Evolutionary conservation across 306 rosid species (phyloP), one percentile per base, ranked within the genome.

Genomic region (Aeschynomene evenia): DNA sequence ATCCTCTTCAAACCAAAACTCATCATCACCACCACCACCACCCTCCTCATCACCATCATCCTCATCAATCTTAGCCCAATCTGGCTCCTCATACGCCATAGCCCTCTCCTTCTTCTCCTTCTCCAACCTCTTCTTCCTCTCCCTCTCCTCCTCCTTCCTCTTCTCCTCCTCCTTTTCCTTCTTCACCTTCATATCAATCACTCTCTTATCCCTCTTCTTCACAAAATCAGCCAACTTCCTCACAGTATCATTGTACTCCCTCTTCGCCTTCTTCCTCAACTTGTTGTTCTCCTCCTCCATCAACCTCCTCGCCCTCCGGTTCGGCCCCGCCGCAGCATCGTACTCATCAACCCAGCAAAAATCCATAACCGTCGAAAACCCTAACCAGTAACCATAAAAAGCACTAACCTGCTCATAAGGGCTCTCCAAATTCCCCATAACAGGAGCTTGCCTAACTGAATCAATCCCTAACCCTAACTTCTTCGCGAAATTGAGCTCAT

Each of bases 271-370:
- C 88, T 80, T 88, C 88, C 99, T 85, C 24, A 62, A 68, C 91
- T 95, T 95, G 62, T 83, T 91, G 62, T 95, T 95, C 82, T 95
- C 96, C 56, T 95, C 99, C 84, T 95, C 99, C 99, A 95, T 95
- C 34, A 84, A 59, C 77, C 99, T 70, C 81, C 99, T 73, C 43
- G 85, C 71, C 81, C 83, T 89, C 82, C 97, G 83, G 57, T 89
- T 87, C 9, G 81, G 81, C 16, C 99, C 99, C 2, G 88, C 85
- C 88, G 79, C 82, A 12, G 19, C 95, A 15, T 95, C 89, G 9
- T 87, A 91, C 79, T 83, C 85, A 18, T 95, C 97, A n/a, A 62
- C 93, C 97, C 99, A 95, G 49, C 74, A 85, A 73, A 95, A 91
- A 52, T 95, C 97, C 97, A 95, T 87, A 49, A 87, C 89, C 46